Percentiles rank a stretch among this genome's conserved stretches.
These are phyloP conservation scores for Mycena sp. DNA, from an alignment of 1,284 basidiomycete genomes.

Conservation along the genomic window DNA sequence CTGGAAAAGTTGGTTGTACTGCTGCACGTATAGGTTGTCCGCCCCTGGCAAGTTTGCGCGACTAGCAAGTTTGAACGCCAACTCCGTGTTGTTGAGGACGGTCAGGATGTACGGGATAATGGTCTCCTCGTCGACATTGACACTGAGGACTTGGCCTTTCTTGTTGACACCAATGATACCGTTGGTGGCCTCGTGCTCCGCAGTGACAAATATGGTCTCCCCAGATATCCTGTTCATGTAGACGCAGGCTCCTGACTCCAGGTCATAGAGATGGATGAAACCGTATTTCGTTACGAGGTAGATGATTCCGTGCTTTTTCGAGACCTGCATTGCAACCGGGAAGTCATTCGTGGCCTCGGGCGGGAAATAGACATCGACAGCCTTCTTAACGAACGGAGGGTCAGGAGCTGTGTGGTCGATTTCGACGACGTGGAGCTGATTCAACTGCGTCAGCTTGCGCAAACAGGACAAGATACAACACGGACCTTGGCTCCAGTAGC, in stretches of 20 bases:
- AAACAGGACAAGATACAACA: conserved; percentile 13
- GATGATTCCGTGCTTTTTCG: conserved; percentile 95
- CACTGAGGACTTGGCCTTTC: conserved; percentile 98
- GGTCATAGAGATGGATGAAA: conserved; percentile 99
- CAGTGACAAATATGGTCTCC: conserved; percentile 99
- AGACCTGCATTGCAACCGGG: conserved; percentile 99
- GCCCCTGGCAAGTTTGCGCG: conserved; percentile 98
- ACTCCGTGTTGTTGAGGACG: conserved; percentile 96
- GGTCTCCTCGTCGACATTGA: conserved; percentile 96
- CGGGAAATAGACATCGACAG: conserved; percentile 99
- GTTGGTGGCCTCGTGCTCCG: conserved; percentile 92
- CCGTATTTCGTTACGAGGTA: conserved; percentile 99
- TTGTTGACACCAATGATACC: conserved; percentile 99
- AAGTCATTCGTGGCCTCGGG: conserved; percentile 98
- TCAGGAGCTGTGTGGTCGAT: conserved; percentile 97
- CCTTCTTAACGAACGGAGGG: conserved; percentile 97
- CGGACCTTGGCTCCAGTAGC: conserved; percentile 95
- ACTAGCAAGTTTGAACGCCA: conserved; percentile 98
- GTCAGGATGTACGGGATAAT: conserved; percentile 95
- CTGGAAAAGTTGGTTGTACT: conserved; percentile 95
- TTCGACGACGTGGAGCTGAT: conserved; percentile 96
- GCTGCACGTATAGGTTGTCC: conserved; percentile 96
- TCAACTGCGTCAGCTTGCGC: conserved; percentile 20
- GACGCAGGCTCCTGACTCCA: conserved; percentile 98
- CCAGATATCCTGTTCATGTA: conserved; percentile 99